Evolutionary conservation across 495 filamentous ascomycete genomes (phyloP).

Genomic region (Penicillium flavigenum): DNA sequence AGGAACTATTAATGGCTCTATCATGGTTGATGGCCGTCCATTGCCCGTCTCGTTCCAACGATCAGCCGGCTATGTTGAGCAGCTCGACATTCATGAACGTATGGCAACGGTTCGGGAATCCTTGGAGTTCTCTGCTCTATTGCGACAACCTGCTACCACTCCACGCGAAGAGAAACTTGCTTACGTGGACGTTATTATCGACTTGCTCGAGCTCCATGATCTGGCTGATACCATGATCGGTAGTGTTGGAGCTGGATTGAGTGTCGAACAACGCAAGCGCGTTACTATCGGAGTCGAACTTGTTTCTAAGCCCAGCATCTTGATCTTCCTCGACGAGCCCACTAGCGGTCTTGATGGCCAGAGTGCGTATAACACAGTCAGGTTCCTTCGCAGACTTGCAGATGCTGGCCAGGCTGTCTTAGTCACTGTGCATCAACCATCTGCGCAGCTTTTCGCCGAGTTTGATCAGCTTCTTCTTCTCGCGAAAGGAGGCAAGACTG

Average conservation of each 20-base stretch:
- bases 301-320: slow-evolving; percentile 60
- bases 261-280: slow-evolving; percentile 61
- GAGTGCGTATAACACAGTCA: slow-evolving; percentile 62
- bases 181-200: slow-evolving; percentile 58
- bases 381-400: slow-evolving; percentile 63
- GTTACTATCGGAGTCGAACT: slow-evolving; percentile 69
- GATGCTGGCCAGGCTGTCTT: slow-evolving; percentile 66
- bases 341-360: slow-evolving; percentile 67
- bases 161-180: slow-evolving; percentile 56
- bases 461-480: slow-evolving; percentile 72
- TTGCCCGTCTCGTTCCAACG: slow-evolving; percentile 81
- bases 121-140: slow-evolving; percentile 55
- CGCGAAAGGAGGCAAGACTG: slow-evolving; percentile 64
- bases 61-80: slow-evolving; percentile 56
- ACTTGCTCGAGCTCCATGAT: slow-evolving; percentile 57
- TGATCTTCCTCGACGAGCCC: slow-evolving; percentile 77
- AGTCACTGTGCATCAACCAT: slow-evolving; percentile 77
- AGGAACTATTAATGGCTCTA: slow-evolving; percentile 81
- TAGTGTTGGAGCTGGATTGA: slow-evolving; percentile 49
- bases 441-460: slow-evolving; percentile 65
- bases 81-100: slow-evolving; percentile 59
- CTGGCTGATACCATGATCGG: slow-evolving; percentile 57
- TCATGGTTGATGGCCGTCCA: slow-evolving; percentile 76
- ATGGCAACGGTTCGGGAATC: slow-evolving; percentile 63
- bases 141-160: slow-evolving; percentile 53